phyloP scores from a whole-genome alignment of 202 grass and related monocot species.

The Saccharum hybrid region DNA sequence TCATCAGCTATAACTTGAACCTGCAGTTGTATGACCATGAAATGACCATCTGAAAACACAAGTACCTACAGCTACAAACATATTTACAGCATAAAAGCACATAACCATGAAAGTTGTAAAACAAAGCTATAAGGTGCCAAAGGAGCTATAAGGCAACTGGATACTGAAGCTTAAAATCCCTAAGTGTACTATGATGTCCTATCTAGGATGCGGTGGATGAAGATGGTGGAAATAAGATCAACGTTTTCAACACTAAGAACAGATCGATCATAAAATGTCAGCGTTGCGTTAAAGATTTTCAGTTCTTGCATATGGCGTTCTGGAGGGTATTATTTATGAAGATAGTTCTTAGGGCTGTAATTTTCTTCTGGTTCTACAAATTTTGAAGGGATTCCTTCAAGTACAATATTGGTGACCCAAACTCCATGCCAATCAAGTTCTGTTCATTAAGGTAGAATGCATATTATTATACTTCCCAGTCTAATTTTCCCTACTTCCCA shows the following conservation, averaged over 20 bases:
- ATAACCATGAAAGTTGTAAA: neutral
- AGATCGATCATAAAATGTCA: too few relatives aligned
- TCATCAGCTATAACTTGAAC: constrained; percentile 58
- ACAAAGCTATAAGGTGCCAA: neutral
- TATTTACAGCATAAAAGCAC: neutral
- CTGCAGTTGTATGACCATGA: constrained; percentile 31
- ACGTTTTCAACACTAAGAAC: too few relatives aligned
- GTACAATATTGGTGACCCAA: neutral
- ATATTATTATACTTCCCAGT: neutral
- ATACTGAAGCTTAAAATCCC: neutral
- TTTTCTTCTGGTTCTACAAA: constrained; percentile 2
- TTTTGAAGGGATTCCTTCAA: neutral
- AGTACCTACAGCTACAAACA: neutral
- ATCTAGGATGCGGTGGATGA: too few relatives aligned
- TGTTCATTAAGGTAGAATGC: neutral
- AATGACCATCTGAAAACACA: constrained; percentile 36
- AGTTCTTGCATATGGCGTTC: neutral
- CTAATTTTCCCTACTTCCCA: neutral
- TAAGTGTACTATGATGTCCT: too few relatives aligned
- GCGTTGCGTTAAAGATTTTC: neutral
- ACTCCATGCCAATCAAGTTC: neutral
- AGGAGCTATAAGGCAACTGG: neutral
- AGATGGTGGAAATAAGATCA: too few relatives aligned
- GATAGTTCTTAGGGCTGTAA: neutral
- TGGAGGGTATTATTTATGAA: neutral